Conservation (phyloP, 345 rosid species). For the Lenwebbia sp. region DNA sequence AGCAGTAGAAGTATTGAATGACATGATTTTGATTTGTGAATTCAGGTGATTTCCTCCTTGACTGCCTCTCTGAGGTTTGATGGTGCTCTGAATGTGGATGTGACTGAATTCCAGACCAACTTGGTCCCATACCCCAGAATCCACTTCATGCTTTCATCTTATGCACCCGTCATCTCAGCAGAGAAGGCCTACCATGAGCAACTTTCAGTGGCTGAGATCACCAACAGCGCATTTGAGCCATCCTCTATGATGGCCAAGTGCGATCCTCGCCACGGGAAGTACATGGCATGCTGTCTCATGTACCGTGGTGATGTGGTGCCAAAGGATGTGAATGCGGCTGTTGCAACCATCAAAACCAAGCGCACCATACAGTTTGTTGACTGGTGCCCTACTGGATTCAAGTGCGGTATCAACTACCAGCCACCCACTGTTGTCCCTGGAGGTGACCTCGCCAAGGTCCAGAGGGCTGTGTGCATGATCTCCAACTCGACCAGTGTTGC, state of each 20-base stretch:
- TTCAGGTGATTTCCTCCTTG: slow-evolving; percentile 61
- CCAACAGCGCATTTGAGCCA: slow-evolving; percentile 44
- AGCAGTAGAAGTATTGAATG: background rate
- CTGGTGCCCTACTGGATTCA: slow-evolving; percentile 81
- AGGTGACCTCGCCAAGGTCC: slow-evolving; percentile 73
- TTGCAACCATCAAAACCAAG: slow-evolving; percentile 68
- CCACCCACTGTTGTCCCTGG: slow-evolving; percentile 82
- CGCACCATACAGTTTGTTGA: slow-evolving; percentile 68
- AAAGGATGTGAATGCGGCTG: slow-evolving; percentile 68
- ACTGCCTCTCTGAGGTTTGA: slow-evolving; percentile 78
- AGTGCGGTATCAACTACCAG: slow-evolving; percentile 72
- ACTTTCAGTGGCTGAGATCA: slow-evolving; percentile 52
- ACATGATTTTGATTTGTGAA: background rate
- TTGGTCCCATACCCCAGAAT: slow-evolving; percentile 78
- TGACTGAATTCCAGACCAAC: slow-evolving; percentile 73
- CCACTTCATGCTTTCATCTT: slow-evolving; percentile 81
- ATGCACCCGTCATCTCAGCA: slow-evolving; percentile 68
- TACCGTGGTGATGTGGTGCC: slow-evolving; percentile 81
- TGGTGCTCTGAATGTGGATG: slow-evolving; percentile 74
- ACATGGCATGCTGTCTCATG: slow-evolving; percentile 82
- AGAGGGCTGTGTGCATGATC: slow-evolving; percentile 78
- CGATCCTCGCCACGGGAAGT: slow-evolving; percentile 84
- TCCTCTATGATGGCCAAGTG: slow-evolving; percentile 50
- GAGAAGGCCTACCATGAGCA: slow-evolving; percentile 46
- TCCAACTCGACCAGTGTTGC: slow-evolving; percentile 75